phyloP scores from a whole-genome alignment of 2,329 filamentous ascomycete genomes.

The Westerdykella aurantiaca region DNA sequence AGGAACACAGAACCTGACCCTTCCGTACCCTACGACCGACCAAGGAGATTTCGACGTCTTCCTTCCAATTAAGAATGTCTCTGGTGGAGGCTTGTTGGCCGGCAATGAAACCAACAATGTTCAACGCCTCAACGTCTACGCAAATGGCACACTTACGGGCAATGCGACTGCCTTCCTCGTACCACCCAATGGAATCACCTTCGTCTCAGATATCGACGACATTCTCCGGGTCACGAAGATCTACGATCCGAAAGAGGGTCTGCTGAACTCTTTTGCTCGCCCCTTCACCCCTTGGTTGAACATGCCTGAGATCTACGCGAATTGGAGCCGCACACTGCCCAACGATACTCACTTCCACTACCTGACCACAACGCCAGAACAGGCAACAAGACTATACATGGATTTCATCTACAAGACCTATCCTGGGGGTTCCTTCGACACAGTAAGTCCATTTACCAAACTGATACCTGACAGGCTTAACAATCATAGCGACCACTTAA shows the following conservation, averaged over 20 bases:
- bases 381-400: conserved; percentile 73
- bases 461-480: neutral
- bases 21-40: conserved; percentile 60
- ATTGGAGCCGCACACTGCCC: conserved; percentile 62
- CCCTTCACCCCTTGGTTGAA: conserved; percentile 68
- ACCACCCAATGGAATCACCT: conserved; percentile 61
- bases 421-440: conserved; percentile 71
- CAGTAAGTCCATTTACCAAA: conserved; percentile 38
- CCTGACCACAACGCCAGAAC: conserved; percentile 73
- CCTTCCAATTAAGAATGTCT: conserved; percentile 56
- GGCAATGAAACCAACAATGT: conserved; percentile 61
- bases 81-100: conserved; percentile 46
- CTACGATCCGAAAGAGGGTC: conserved; percentile 66
- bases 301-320: conserved; percentile 73
- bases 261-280: conserved; percentile 70
- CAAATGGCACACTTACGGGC: conserved; percentile 58
- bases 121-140: conserved; percentile 64
- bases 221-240: conserved; percentile 78
- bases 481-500: conserved; percentile 54
- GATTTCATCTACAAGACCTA: conserved; percentile 73
- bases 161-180: conserved; percentile 75
- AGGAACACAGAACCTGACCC: conserved; percentile 56
- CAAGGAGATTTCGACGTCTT: conserved; percentile 72
- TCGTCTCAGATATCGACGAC: conserved; percentile 74
- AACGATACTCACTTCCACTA: conserved; percentile 71